These are phyloP conservation scores for Prunus yedoensis DNA, from an alignment of 331 rosid genomes.

Conservation along the genomic window DNA sequence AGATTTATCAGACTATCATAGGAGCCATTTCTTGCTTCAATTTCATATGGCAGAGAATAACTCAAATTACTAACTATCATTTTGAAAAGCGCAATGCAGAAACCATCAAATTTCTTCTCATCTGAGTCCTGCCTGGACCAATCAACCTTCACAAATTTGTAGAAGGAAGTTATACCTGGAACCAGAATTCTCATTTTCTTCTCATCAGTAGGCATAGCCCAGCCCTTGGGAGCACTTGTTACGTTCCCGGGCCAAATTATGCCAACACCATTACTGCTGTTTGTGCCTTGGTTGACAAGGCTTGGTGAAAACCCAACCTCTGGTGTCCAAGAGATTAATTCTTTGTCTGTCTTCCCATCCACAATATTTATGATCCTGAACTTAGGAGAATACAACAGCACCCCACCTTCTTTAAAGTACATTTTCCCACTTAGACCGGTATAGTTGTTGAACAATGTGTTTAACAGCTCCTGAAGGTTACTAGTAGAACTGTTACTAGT, in stretches of 20 bases:
- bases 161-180: conserved; percentile 48
- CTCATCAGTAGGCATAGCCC: conserved; percentile 49
- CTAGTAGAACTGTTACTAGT: not conserved
- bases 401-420: conserved; percentile 23
- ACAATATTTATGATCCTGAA: conserved; percentile 52
- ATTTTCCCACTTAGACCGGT: conserved; percentile 43
- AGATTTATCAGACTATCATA: conserved; percentile 49
- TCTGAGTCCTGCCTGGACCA: conserved; percentile 18
- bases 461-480: conserved; percentile 8
- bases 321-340: conserved; percentile 48
- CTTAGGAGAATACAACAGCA: conserved; percentile 26
- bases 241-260: conserved; percentile 69
- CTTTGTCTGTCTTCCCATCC: conserved; percentile 34
- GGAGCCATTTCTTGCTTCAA: conserved; percentile 28
- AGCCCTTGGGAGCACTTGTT: conserved; percentile 51
- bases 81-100: conserved; percentile 56
- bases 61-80: conserved; percentile 24
- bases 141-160: conserved; percentile 55
- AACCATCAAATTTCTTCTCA: conserved; percentile 38
- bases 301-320: conserved; percentile 35
- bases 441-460: conserved; percentile 21
- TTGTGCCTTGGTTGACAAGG: conserved; percentile 1
- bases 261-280: not conserved
- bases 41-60: conserved; percentile 37
- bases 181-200: conserved; percentile 55